Percentiles rank a stretch among this genome's conserved stretches.
Conservation (phyloP, 2,329 filamentous ascomycete genomes). For the Parastagonospora avenae region DNA sequence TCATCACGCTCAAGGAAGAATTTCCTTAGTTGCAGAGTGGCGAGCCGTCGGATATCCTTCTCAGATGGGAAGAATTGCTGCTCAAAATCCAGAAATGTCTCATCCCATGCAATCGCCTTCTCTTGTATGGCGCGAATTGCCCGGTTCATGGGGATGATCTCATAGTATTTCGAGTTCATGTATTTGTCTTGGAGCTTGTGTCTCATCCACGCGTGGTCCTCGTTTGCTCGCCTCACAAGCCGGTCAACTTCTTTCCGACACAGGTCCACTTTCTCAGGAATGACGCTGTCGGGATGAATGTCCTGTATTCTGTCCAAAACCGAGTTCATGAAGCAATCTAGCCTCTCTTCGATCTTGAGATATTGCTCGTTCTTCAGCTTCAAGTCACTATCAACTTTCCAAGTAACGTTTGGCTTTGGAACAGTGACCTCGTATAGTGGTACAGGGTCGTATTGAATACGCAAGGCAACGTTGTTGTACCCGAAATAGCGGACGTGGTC, state of each 20-base stretch:
- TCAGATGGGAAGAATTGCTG: slow-evolving; percentile 90
- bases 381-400: slow-evolving; percentile 96
- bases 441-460: slow-evolving; percentile 91
- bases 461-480: slow-evolving; percentile 80
- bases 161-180: slow-evolving; percentile 92
- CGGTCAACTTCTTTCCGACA: slow-evolving; percentile 83
- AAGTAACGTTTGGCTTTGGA: slow-evolving; percentile 85
- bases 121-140: slow-evolving; percentile 90
- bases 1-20: slow-evolving; percentile 89
- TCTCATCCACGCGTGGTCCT: slow-evolving; percentile 77
- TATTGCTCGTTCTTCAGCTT: slow-evolving; percentile 93
- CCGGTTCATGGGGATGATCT: slow-evolving; percentile 90
- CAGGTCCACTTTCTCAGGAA: slow-evolving; percentile 82
- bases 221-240: slow-evolving; percentile 77
- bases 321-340: slow-evolving; percentile 85
- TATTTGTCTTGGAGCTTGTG: slow-evolving; percentile 87
- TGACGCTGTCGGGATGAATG: slow-evolving; percentile 89
- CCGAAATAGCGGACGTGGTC: slow-evolving; percentile 95
- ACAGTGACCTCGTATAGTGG: slow-evolving; percentile 94
- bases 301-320: slow-evolving; percentile 82
- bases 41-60: slow-evolving; percentile 91
- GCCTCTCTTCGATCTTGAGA: slow-evolving; percentile 76
- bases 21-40: slow-evolving; percentile 89
- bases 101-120: slow-evolving; percentile 92
- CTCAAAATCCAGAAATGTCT: slow-evolving; percentile 87